Conservation (phyloP, 305 asterid species). For the Solanum hybrid region DNA sequence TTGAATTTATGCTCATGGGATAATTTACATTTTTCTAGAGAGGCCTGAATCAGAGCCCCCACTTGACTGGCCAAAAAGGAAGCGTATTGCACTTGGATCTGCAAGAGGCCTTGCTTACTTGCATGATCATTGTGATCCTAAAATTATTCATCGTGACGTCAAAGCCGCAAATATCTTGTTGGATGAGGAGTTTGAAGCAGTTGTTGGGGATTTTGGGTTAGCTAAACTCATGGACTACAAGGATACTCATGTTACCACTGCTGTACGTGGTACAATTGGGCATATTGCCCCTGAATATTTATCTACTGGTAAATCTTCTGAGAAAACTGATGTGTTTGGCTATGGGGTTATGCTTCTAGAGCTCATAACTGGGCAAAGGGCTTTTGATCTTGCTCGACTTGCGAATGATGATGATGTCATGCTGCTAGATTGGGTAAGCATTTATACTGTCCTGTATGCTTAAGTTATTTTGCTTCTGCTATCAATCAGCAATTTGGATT, state of each 20-base stretch:
- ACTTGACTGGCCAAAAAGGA: constrained; percentile 52
- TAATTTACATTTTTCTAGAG: constrained; percentile 25
- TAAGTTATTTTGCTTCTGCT: background rate
- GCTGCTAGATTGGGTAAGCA: constrained; percentile 68
- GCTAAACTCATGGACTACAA: constrained; percentile 79
- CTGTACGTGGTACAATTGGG: constrained; percentile 59
- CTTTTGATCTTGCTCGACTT: constrained; percentile 69
- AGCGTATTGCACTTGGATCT: constrained; percentile 54
- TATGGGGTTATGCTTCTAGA: constrained; percentile 74
- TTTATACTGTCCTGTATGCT: background rate
- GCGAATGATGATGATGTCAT: constrained; percentile 70
- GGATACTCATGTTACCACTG: constrained; percentile 62
- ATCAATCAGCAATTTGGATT: background rate
- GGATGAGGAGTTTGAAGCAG: constrained; percentile 55
- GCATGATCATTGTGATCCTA: constrained; percentile 73
- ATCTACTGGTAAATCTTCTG: constrained; percentile 57
- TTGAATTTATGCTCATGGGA: constrained; percentile 7
- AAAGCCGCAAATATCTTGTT: constrained; percentile 57
- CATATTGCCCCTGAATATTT: constrained; percentile 60
- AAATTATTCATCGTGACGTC: constrained; percentile 62
- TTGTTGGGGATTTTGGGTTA: constrained; percentile 65
- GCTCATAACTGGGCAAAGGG: constrained; percentile 72
- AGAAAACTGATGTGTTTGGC: constrained; percentile 59
- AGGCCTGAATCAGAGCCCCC: constrained; percentile 43
- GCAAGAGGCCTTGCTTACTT: constrained; percentile 66